Conservation (phyloP, 352 stramenopile species). For the Phytophthora cryptogea region DNA sequence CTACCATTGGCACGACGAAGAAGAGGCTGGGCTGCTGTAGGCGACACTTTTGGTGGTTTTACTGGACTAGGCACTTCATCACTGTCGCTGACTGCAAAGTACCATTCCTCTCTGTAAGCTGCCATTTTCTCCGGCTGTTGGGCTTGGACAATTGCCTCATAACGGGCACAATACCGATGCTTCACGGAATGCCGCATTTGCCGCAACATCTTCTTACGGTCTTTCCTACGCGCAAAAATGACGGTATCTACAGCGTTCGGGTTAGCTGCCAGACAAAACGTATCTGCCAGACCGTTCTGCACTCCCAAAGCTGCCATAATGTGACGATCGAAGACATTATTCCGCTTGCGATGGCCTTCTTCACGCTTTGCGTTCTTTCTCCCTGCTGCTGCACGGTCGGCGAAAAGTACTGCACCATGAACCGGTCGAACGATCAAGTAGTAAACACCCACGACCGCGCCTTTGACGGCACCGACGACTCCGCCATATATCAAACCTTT, state of each 20-base stretch:
- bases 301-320: conserved; percentile 33
- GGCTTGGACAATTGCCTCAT: conserved; percentile 19
- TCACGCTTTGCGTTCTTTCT: conserved; percentile 43
- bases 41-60: conserved; percentile 1
- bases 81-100: conserved; percentile 1
- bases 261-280: conserved; percentile 19
- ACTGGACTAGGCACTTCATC: neutral
- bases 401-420: conserved; percentile 42
- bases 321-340: conserved; percentile 33
- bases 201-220: conserved; percentile 30
- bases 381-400: conserved; percentile 48
- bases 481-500: conserved; percentile 33
- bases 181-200: conserved; percentile 23
- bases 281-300: conserved; percentile 31
- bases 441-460: conserved; percentile 31
- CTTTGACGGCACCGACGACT: conserved; percentile 33
- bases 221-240: conserved; percentile 32
- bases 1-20: conserved; percentile 28
- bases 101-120: conserved; percentile 10
- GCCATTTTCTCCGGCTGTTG: conserved; percentile 13
- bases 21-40: conserved; percentile 12
- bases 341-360: conserved; percentile 38
- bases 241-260: conserved; percentile 33
- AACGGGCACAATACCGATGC: conserved; percentile 21
- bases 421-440: conserved; percentile 41